These are phyloP conservation scores for Cylindrotheca closterium DNA, from an alignment of 108 stramenopile genomes.

Conservation along the genomic window DNA sequence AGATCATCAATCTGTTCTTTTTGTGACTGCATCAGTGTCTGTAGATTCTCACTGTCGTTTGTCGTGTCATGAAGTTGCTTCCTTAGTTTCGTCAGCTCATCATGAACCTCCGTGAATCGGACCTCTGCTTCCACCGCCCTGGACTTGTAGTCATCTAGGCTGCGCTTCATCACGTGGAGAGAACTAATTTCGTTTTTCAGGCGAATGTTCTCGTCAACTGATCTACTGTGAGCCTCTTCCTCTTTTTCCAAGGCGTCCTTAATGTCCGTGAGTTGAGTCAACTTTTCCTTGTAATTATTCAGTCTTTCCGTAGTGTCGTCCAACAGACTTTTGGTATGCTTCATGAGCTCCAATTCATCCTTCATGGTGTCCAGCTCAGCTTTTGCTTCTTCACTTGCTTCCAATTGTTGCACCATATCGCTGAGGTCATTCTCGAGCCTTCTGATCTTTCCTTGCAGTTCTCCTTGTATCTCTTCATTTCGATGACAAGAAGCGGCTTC, in stretches of 20 bases:
- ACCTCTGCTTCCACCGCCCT: slow-evolving; percentile 77
- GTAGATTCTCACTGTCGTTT: slow-evolving; percentile 9
- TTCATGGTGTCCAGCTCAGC: slow-evolving; percentile 53
- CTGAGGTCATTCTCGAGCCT: slow-evolving; percentile 40
- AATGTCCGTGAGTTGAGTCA: slow-evolving; percentile 64
- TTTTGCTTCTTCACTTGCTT: slow-evolving; percentile 28
- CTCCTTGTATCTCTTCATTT: slow-evolving; percentile 33
- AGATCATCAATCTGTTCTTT: slow-evolving; percentile 61
- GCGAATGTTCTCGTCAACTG: slow-evolving; percentile 71
- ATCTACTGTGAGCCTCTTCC: slow-evolving; percentile 72
- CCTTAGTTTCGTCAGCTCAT: slow-evolving; percentile 43
- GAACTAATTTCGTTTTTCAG: slow-evolving; percentile 67
- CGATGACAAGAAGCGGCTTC: slow-evolving; percentile 46
- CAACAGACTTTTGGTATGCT: slow-evolving; percentile 56
- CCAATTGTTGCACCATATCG: slow-evolving; percentile 25
- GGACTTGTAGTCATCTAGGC: slow-evolving; percentile 77
- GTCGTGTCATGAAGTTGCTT: slow-evolving; percentile 36
- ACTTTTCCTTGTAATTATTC: slow-evolving; percentile 59
- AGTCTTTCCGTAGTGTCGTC: slow-evolving; percentile 59
- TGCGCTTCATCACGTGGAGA: slow-evolving; percentile 64
- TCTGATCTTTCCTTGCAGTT: slow-evolving; percentile 36
- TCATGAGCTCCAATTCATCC: slow-evolving; percentile 78
- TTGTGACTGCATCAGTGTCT: slow-evolving; percentile 27
- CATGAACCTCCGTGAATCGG: slow-evolving; percentile 58
- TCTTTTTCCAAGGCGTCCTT: slow-evolving; percentile 70